These are phyloP conservation scores for Nitzschia sp. DNA, from an alignment of 108 stramenopile species.

Conservation along the genomic window DNA sequence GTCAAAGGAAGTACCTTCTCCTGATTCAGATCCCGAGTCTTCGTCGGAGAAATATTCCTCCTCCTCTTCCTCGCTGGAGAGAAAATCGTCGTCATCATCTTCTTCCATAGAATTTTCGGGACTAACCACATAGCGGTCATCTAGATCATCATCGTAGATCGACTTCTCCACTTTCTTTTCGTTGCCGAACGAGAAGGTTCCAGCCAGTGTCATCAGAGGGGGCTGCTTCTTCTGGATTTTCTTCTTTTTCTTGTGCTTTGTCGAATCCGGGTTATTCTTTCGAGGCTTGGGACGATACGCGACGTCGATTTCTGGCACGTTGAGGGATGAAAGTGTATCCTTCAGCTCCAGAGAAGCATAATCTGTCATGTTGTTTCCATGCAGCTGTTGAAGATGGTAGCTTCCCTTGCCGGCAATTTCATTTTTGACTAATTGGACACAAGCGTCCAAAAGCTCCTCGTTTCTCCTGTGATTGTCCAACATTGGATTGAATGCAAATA, in stretches of 20 bases:
- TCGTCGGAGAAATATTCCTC: conserved; percentile 25
- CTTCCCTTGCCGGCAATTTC: conserved; percentile 37
- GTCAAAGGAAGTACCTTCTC: conserved; percentile 8
- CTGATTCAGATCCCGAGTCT: conserved; percentile 1
- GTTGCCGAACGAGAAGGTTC: conserved; percentile 13
- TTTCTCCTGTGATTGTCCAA: conserved; percentile 32
- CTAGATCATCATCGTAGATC: conserved; percentile 41
- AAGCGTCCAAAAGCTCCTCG: conserved; percentile 40
- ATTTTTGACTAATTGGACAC: conserved; percentile 37
- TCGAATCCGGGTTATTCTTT: conserved; percentile 8
- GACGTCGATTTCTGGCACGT: conserved; percentile 29
- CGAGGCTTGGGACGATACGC: conserved; percentile 11
- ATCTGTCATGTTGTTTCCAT: neutral
- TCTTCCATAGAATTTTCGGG: conserved; percentile 26
- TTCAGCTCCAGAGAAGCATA: conserved; percentile 18
- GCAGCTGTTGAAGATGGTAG: conserved; percentile 29
- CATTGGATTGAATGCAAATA: conserved; percentile 44
- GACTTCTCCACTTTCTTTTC: conserved; percentile 26
- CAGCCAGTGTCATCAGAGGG: neutral
- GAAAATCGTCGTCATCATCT: conserved; percentile 27
- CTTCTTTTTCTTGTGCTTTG: conserved; percentile 1
- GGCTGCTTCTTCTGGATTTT: neutral
- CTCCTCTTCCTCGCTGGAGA: conserved; percentile 26
- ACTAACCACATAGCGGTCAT: conserved; percentile 34
- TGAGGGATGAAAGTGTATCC: conserved; percentile 32